These are phyloP conservation scores for Nicotiana noctiflora DNA, from an alignment of 257 asterid genomes.

Conservation along the genomic window DNA sequence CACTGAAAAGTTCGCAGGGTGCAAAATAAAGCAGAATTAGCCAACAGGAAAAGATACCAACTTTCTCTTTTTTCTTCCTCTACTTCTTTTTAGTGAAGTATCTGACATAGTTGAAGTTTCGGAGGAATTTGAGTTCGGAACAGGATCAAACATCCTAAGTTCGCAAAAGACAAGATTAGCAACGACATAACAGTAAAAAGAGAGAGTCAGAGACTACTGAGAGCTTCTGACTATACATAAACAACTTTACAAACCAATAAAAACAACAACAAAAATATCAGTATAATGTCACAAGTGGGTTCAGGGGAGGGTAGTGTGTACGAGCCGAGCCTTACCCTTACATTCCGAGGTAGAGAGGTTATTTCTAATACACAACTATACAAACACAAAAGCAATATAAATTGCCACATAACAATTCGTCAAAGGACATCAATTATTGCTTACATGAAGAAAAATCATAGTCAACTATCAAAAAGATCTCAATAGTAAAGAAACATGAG, in stretches of 20 bases:
- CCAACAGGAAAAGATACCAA: slow-evolving; percentile 32
- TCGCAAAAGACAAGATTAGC: slow-evolving; percentile 9
- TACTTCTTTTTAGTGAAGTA: slow-evolving; percentile 39
- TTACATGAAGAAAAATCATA: background rate
- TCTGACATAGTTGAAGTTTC: slow-evolving; percentile 34
- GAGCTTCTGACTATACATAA: background rate
- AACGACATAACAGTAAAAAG: background rate
- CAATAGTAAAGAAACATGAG: background rate
- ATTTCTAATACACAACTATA: background rate
- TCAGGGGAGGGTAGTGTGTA: too few relatives aligned
- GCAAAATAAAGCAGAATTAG: slow-evolving; percentile 5
- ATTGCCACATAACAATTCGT: background rate
- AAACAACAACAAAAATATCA: too few relatives aligned
- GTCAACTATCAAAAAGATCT: background rate
- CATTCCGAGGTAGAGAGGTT: too few relatives aligned
- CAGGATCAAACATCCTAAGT: slow-evolving; percentile 52
- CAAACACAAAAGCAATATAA: background rate
- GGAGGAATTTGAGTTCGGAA: slow-evolving; percentile 30
- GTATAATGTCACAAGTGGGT: too few relatives aligned
- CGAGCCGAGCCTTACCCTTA: too few relatives aligned
- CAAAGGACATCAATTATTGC: background rate
- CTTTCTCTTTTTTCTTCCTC: slow-evolving; percentile 77
- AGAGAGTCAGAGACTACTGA: background rate
- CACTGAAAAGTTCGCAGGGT: background rate
- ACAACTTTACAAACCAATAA: background rate